Conservation (phyloP, 257 asterid species). For the Solanum chaucha region DNA sequence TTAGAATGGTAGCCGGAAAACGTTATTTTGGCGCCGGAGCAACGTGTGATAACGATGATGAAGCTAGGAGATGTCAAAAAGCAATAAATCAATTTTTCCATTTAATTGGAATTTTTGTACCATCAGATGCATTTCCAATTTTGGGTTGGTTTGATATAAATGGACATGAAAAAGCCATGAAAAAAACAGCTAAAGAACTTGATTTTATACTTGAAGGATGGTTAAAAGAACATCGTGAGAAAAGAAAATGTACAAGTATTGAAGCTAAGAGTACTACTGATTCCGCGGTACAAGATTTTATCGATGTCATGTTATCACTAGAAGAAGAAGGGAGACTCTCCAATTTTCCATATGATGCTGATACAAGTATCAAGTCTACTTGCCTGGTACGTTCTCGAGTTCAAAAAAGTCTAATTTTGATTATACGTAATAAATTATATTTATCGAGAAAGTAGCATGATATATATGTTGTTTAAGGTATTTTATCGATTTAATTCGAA, state of each 20-base stretch:
- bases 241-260: background rate
- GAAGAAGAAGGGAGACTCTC: background rate
- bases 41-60: background rate
- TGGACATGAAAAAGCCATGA: conserved; percentile 12
- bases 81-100: background rate
- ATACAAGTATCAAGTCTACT: conserved; percentile 9
- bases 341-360: background rate
- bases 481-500: background rate
- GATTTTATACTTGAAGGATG: conserved; percentile 7
- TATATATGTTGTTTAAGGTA: background rate
- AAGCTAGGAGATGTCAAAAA: conserved; percentile 1
- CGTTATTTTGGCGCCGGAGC: conserved; percentile 1
- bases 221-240: conserved; percentile 5
- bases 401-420: background rate
- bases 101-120: conserved; percentile 3
- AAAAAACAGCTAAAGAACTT: conserved; percentile 8
- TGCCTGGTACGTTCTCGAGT: background rate
- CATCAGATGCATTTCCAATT: conserved; percentile 10
- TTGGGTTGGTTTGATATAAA: conserved; percentile 2
- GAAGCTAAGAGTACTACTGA: background rate
- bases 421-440: background rate
- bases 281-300: background rate
- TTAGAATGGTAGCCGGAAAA: conserved; percentile 13
- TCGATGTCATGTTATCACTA: conserved; percentile 5
- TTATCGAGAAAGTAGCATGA: fast-evolving